Evolutionary conservation across 2,329 filamentous ascomycete species (phyloP).

Genomic region (Monosporascus sp.): DNA sequence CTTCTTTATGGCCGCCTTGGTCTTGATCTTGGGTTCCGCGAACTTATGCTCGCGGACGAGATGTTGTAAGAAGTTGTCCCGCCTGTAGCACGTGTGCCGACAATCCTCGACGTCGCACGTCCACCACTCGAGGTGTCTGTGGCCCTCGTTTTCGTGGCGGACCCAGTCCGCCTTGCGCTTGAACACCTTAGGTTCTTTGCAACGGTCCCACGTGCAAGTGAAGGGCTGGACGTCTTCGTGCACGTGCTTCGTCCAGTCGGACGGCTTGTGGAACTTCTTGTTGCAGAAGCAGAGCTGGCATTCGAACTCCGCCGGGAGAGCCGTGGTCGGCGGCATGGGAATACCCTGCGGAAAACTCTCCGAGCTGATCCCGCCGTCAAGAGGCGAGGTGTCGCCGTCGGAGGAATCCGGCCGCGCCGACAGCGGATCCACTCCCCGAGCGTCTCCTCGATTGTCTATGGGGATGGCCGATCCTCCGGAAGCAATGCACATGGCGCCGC

Average conservation of each 20-base stretch:
- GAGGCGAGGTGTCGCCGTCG: slow-evolving; percentile 61
- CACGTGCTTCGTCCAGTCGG: slow-evolving; percentile 95
- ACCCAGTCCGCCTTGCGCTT: slow-evolving; percentile 97
- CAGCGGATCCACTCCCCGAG: slow-evolving; percentile 53
- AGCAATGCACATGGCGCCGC: slow-evolving; percentile 57
- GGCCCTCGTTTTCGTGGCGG: slow-evolving; percentile 85
- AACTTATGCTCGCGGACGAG: slow-evolving; percentile 88
- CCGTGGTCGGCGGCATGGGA: slow-evolving; percentile 70
- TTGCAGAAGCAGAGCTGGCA: slow-evolving; percentile 81
- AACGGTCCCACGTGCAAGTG: slow-evolving; percentile 82
- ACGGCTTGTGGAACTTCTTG: slow-evolving; percentile 85
- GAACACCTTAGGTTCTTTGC: slow-evolving; percentile 82
- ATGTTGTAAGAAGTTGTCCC: slow-evolving; percentile 91
- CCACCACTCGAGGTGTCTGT: slow-evolving; percentile 90
- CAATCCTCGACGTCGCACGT: slow-evolving; percentile 77
- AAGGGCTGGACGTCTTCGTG: slow-evolving; percentile 92
- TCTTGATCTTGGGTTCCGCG: slow-evolving; percentile 73
- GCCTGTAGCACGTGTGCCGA: slow-evolving; percentile 74
- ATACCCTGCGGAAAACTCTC: slow-evolving; percentile 78
- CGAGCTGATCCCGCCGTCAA: slow-evolving; percentile 63
- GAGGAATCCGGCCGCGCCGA: slow-evolving; percentile 50
- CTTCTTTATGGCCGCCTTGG: slow-evolving; percentile 61
- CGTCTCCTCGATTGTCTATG: slow-evolving; percentile 54
- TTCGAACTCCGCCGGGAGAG: slow-evolving; percentile 81
- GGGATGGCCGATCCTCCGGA: slow-evolving; percentile 61